These are phyloP conservation scores for Daldinia vernicosa DNA, from an alignment of 495 filamentous ascomycete species.

Conservation along the genomic window DNA sequence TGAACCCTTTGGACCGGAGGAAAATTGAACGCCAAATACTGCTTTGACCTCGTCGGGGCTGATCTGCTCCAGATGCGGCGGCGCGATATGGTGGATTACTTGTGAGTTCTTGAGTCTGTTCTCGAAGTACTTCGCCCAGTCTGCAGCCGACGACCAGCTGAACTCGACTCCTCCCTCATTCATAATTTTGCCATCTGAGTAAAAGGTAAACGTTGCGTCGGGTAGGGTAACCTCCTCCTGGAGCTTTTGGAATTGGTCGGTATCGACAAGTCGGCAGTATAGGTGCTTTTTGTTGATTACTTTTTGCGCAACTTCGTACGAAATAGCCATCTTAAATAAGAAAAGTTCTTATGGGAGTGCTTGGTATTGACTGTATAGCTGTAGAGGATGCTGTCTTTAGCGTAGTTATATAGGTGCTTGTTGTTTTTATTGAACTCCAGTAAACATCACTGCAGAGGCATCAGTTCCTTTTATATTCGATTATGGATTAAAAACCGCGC, in stretches of 20 bases:
- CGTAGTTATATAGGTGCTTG: neutral
- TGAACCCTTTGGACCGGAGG: neutral
- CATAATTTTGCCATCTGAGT: conserved; percentile 1
- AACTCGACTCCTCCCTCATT: neutral
- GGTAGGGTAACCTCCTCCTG: neutral
- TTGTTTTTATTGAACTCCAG: neutral
- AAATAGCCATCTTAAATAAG: neutral
- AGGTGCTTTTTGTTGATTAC: conserved; percentile 12
- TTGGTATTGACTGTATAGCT: neutral
- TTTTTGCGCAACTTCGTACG: neutral
- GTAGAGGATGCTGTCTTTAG: neutral
- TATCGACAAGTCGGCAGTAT: conserved; percentile 18
- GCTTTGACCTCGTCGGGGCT: conserved; percentile 14
- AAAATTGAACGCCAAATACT: conserved; percentile 1
- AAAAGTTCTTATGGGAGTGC: neutral
- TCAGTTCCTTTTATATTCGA: neutral
- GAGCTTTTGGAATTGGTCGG: conserved; percentile 11
- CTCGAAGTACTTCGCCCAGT: conserved; percentile 6
- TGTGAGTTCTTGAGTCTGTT: neutral
- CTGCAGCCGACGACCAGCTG: neutral
- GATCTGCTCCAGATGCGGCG: conserved; percentile 12
- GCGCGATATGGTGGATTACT: conserved; percentile 2
- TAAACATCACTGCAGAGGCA: neutral
- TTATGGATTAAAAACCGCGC: too few relatives aligned
- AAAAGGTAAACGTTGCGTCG: conserved; percentile 4